Evolutionary conservation across 345 rosid species (phyloP), one percentile per base, ranked within the genome.

Genomic region (Syzygium aqueum): DNA sequence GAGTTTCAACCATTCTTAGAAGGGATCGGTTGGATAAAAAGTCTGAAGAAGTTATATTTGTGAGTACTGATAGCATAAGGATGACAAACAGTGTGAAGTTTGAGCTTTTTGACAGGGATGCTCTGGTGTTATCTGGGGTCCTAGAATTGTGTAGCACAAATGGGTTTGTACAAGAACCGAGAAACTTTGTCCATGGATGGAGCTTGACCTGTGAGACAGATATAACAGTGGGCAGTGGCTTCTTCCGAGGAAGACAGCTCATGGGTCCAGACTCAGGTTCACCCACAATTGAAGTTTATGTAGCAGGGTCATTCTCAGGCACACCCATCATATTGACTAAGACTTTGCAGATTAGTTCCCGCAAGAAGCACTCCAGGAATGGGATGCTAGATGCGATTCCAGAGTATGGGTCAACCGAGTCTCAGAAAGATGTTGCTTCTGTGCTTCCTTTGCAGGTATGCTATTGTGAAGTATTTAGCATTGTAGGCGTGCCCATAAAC

Each of bases 21-120:
- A 93, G 98, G 86, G 98, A 97, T 88, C 89, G 98, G n/a, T 90
- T 93, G 49, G 98, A 96, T 86, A 96, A 92, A 91, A 94, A 91
- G 91, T 93, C 95, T 0, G 96, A 94, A 85, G 98, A 94, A 89
- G 98, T 93, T 87, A 97, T 95, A 56, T 97, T 91, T 85, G 93
- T 96, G 49, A 93, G 97, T 90, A 97, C 99, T 3, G 98, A 95
- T 87, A 92, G 94, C 90, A 92, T 95, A 52, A 92, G 96, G 92
- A 92, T 91, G 84, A 93, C 95, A 2, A 98, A 98, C 87, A 92
- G 94, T 82, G 91, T 95, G 84, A 94, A 94, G 90, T 96, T 96
- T 87, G 97, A 96, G 91, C 97, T 95, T 52, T 94, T 90, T 40
- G 92, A 96, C 86, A 88, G 84, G 88, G 94, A 92, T 54, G 90